phyloP scores from a whole-genome alignment of 805 yeast genomes.

The Kuraishia floccosa region DNA sequence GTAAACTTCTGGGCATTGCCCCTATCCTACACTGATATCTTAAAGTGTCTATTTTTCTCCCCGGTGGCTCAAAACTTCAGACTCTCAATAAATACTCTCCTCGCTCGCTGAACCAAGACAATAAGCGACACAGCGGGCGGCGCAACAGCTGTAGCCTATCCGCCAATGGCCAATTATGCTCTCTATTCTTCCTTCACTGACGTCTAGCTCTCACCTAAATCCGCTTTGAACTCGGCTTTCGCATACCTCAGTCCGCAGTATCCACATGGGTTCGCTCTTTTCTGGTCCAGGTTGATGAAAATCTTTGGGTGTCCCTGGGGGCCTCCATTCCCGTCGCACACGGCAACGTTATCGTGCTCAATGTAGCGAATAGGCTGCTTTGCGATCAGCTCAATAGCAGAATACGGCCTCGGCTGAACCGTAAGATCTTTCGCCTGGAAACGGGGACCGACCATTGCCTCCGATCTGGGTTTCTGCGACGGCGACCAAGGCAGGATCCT shows the following conservation, averaged over 20 bases:
- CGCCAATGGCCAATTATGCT: no score
- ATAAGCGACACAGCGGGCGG: no score
- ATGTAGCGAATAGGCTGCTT: conserved; percentile 61
- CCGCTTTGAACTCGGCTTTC: conserved; percentile 37
- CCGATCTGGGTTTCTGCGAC: conserved; percentile 50
- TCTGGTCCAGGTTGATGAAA: conserved; percentile 69
- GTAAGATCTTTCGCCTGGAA: conserved; percentile 62
- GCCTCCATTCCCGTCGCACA: conserved; percentile 68
- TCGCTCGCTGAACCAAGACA: no score
- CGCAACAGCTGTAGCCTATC: no score
- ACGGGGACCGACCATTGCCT: conserved; percentile 46
- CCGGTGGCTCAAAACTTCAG: no score
- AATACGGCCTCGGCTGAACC: conserved; percentile 66
- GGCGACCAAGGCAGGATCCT: conserved; percentile 60
- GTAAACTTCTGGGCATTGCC: no score
- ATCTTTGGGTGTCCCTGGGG: conserved; percentile 81
- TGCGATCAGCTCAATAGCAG: conserved; percentile 77
- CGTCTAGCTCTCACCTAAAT: no score
- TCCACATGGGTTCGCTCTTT: conserved; percentile 63
- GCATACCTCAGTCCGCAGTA: conserved; percentile 71
- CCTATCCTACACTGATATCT: no score
- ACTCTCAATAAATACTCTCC: no score
- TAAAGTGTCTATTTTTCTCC: no score
- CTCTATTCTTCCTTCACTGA: no score
- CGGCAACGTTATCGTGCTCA: conserved; percentile 49